phyloP scores from a whole-genome alignment of 805 yeast species.

The Schwanniomyces pseudopolymorphus region DNA sequence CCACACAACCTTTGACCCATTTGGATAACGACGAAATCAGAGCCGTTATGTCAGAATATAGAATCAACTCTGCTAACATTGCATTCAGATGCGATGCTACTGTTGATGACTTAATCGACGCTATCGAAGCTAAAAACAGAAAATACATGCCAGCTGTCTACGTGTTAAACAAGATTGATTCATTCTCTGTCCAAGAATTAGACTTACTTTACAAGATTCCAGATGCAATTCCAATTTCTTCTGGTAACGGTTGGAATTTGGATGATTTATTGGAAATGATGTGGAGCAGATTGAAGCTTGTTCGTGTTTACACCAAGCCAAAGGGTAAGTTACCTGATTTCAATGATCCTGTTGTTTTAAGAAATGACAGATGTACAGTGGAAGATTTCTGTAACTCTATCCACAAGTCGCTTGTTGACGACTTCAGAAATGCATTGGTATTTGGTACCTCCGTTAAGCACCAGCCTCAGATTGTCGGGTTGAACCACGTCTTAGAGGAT shows the following conservation, averaged over 20 bases:
- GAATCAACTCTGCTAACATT: constrained; percentile 93
- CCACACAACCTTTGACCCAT: constrained; percentile 88
- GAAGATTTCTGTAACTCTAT: constrained; percentile 96
- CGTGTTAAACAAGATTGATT: constrained; percentile 93
- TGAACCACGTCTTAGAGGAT: constrained; percentile 79
- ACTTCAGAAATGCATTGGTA: constrained; percentile 90
- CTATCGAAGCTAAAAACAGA: constrained; percentile 85
- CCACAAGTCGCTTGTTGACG: constrained; percentile 91
- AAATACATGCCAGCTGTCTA: constrained; percentile 94
- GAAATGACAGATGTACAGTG: constrained; percentile 78
- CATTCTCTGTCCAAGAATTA: constrained; percentile 90
- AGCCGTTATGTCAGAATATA: constrained; percentile 95
- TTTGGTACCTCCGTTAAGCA: constrained; percentile 95
- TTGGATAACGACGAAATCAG: constrained; percentile 89
- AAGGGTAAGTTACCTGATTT: constrained; percentile 94
- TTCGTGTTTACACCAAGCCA: constrained; percentile 96
- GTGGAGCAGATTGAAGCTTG: constrained; percentile 92
- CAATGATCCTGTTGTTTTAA: constrained; percentile 88
- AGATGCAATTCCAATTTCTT: constrained; percentile 94
- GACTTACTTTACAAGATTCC: constrained; percentile 90
- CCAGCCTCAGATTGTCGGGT: constrained; percentile 95
- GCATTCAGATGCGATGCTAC: constrained; percentile 97
- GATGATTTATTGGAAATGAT: constrained; percentile 91
- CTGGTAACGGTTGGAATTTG: constrained; percentile 95
- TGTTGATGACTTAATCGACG: constrained; percentile 93